Evolutionary conservation across 208 protist genomes (phyloP).

Genomic region (Tritrichomonas foetus): DNA sequence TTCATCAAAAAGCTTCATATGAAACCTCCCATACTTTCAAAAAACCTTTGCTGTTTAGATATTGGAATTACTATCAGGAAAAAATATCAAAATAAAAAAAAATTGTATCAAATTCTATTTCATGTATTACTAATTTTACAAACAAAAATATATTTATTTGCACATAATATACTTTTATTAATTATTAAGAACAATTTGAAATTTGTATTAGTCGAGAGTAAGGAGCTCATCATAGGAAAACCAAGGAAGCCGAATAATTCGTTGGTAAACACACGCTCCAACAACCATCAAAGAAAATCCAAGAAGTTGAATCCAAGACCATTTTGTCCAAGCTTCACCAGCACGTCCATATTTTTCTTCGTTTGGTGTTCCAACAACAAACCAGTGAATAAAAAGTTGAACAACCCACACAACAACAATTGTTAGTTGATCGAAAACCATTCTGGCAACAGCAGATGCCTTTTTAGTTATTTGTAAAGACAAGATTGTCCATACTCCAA

Average conservation of each 20-base stretch:
- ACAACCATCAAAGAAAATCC: not conserved
- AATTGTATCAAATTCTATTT: no score
- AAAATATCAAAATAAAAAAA: no score
- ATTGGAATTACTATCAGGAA: no score
- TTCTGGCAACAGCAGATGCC: not conserved
- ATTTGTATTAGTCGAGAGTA: no score
- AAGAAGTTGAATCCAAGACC: not conserved
- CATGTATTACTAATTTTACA: no score
- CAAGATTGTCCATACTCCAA: not conserved
- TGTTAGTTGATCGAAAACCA: conserved; percentile 36
- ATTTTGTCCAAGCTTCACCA: not conserved
- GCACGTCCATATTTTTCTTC: not conserved
- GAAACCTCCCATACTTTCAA: no score
- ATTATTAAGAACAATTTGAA: no score
- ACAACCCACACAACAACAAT: conserved; percentile 11
- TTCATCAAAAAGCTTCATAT: no score
- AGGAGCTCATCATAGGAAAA: no score
- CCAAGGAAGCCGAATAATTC: not conserved
- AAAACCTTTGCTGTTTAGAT: no score
- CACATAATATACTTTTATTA: no score
- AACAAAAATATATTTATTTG: no score
- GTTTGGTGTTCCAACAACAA: not conserved
- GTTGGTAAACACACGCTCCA: not conserved
- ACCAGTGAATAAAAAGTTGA: not conserved
- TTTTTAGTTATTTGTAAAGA: not conserved